Evolutionary conservation across 495 filamentous ascomycete species (phyloP).

Genomic region (Aspergillus incahuasiensis): DNA sequence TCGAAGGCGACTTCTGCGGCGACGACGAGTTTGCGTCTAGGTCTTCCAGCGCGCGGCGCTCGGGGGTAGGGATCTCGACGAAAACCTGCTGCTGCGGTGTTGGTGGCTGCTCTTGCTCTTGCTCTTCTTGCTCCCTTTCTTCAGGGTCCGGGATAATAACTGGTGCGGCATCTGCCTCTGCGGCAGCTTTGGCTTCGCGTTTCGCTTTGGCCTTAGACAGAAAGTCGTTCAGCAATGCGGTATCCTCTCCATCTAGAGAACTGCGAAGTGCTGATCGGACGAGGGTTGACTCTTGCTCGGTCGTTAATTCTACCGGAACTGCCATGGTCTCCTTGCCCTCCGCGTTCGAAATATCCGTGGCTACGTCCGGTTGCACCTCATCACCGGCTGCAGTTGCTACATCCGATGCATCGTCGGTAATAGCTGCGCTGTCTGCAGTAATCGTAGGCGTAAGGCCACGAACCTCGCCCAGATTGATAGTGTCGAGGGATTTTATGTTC

Average conservation of each 20-base stretch:
- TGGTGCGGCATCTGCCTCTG: constrained; percentile 13
- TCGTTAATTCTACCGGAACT: constrained; percentile 24
- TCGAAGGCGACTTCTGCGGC: constrained; percentile 40
- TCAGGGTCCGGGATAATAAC: constrained; percentile 25
- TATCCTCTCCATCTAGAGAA: constrained; percentile 52
- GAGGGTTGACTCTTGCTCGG: constrained; percentile 33
- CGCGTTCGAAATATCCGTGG: background rate
- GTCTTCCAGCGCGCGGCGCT: constrained; percentile 48
- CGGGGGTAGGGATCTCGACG: constrained; percentile 31
- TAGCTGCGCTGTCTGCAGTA: background rate
- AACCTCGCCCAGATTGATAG: constrained; percentile 1
- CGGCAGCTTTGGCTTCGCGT: constrained; percentile 47
- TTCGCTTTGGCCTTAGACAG: constrained; percentile 56
- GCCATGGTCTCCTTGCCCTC: background rate
- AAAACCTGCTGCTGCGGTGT: constrained; percentile 16
- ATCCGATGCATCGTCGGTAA: background rate
- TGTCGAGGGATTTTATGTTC: constrained; percentile 16
- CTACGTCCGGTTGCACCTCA: background rate
- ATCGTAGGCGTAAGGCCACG: background rate
- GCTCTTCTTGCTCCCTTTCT: no score
- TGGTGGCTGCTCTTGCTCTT: constrained; percentile 16
- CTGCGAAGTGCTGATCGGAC: constrained; percentile 41
- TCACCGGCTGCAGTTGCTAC: constrained; percentile 14
- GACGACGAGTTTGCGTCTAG: constrained; percentile 53
- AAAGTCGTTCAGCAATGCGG: constrained; percentile 56